Conservation (phyloP, 2,329 filamentous ascomycete species). For the Stemphylium vesicarium region DNA sequence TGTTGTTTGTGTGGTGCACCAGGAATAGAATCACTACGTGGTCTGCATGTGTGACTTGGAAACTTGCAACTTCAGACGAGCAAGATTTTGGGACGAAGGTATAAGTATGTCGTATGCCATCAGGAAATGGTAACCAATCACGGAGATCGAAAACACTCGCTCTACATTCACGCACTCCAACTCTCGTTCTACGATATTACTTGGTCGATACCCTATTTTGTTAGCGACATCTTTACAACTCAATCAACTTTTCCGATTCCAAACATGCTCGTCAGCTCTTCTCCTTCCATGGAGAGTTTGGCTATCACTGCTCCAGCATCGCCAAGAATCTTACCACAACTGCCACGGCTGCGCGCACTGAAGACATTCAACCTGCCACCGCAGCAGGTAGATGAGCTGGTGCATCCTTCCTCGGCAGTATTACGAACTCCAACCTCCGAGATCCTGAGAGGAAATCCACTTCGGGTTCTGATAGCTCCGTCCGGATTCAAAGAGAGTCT, state of each 20-base stretch:
- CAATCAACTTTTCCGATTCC: not conserved
- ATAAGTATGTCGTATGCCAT: constrained; percentile 26
- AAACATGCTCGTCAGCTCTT: constrained; percentile 22
- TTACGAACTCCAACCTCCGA: constrained; percentile 30
- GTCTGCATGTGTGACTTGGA: not conserved
- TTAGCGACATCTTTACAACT: not conserved
- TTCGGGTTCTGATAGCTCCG: constrained; percentile 57
- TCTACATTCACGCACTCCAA: constrained; percentile 6
- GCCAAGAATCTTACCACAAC: constrained; percentile 14
- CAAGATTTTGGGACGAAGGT: constrained; percentile 2
- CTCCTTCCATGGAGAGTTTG: constrained; percentile 7
- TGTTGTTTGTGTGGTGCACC: constrained; percentile 10
- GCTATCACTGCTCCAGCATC: constrained; percentile 5
- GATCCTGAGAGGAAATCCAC: constrained; percentile 24
- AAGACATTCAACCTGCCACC: constrained; percentile 31
- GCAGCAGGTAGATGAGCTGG: constrained; percentile 24
- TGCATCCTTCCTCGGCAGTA: constrained; percentile 24
- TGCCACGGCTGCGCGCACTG: constrained; percentile 26
- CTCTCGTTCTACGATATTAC: not conserved
- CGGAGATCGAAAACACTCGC: constrained; percentile 10
- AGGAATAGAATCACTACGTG: constrained; percentile 15
- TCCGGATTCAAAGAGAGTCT: constrained; percentile 64
- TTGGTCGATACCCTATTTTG: not conserved
- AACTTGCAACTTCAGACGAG: constrained; percentile 4
- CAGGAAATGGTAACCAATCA: constrained; percentile 6